Percentiles rank a stretch among this genome's conserved stretches.
phyloP scores from a whole-genome alignment of 768 basidiomycete species.

The Hebeloma cylindrosporum region DNA sequence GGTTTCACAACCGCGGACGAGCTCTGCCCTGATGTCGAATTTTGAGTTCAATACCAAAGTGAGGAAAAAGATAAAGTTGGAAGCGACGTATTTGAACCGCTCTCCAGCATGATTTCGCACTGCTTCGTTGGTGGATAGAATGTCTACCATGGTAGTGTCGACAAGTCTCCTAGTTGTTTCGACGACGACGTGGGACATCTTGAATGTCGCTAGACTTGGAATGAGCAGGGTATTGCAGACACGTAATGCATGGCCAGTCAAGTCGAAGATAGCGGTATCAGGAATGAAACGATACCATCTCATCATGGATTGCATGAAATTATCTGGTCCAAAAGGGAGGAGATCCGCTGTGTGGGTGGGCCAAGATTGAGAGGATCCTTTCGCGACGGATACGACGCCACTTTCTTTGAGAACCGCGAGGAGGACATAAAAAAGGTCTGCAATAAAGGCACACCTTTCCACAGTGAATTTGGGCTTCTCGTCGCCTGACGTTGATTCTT shows the following conservation, averaged over 20 bases:
- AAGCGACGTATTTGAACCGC: background rate
- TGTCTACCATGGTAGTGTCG: conserved; percentile 1
- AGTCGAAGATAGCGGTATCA: conserved; percentile 1
- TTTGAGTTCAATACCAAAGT: background rate
- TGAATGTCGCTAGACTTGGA: conserved; percentile 8
- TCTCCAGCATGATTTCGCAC: background rate
- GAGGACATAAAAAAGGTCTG: background rate
- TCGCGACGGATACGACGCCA: conserved; percentile 1
- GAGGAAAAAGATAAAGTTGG: background rate
- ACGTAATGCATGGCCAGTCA: background rate
- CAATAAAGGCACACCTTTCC: background rate
- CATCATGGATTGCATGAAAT: conserved; percentile 3
- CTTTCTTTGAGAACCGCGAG: background rate
- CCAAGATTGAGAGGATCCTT: conserved; percentile 6
- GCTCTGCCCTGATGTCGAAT: conserved; percentile 1
- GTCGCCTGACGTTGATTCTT: background rate
- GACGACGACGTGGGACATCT: background rate
- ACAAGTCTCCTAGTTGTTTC: background rate
- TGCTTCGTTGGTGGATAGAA: background rate
- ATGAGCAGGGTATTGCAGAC: conserved; percentile 1
- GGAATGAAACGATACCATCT: conserved; percentile 10
- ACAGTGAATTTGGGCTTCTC: background rate
- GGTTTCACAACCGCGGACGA: conserved; percentile 10
- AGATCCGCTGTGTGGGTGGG: conserved; percentile 1
- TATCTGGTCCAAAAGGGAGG: conserved; percentile 9